These are phyloP conservation scores for Podospora pseudopauciseta DNA, from an alignment of 495 filamentous ascomycete species.

Conservation along the genomic window DNA sequence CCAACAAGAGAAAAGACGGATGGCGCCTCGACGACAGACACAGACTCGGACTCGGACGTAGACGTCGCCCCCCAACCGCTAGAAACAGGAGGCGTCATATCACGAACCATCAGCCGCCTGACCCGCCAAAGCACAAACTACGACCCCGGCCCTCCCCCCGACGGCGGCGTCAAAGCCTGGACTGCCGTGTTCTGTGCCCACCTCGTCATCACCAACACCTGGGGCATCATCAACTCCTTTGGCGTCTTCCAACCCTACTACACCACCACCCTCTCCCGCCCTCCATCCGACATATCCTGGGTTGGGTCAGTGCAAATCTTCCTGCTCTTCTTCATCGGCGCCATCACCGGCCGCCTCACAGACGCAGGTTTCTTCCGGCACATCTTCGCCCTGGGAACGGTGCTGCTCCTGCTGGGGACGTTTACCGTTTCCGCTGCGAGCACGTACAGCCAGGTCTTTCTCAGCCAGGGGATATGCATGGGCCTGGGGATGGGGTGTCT, in stretches of 20 bases:
- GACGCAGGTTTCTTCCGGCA: constrained; percentile 22
- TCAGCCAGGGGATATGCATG: constrained; percentile 56
- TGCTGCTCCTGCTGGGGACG: constrained; percentile 52
- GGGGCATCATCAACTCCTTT: constrained; percentile 35
- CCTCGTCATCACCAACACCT: constrained; percentile 7
- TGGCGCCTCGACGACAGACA: background rate
- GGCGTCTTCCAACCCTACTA: constrained; percentile 35
- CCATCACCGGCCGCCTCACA: constrained; percentile 25
- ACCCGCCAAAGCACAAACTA: constrained; percentile 4
- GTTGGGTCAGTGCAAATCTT: constrained; percentile 31
- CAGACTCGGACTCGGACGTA: background rate
- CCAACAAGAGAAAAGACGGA: background rate
- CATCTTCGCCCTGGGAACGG: constrained; percentile 9
- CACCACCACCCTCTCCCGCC: constrained; percentile 20
- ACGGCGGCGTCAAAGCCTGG: constrained; percentile 8
- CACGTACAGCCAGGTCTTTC: constrained; percentile 61
- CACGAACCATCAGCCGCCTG: background rate
- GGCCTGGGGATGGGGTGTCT: constrained; percentile 56
- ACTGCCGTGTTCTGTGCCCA: constrained; percentile 8
- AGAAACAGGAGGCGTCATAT: background rate
- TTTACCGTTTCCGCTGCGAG: constrained; percentile 63
- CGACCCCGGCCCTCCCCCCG: constrained; percentile 8
- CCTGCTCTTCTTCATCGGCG: constrained; percentile 26
- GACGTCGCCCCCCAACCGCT: background rate
- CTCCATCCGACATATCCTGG: constrained; percentile 30